These are phyloP conservation scores for Graphilbum fragrans DNA, from an alignment of 2,329 filamentous ascomycete species.

Conservation along the genomic window DNA sequence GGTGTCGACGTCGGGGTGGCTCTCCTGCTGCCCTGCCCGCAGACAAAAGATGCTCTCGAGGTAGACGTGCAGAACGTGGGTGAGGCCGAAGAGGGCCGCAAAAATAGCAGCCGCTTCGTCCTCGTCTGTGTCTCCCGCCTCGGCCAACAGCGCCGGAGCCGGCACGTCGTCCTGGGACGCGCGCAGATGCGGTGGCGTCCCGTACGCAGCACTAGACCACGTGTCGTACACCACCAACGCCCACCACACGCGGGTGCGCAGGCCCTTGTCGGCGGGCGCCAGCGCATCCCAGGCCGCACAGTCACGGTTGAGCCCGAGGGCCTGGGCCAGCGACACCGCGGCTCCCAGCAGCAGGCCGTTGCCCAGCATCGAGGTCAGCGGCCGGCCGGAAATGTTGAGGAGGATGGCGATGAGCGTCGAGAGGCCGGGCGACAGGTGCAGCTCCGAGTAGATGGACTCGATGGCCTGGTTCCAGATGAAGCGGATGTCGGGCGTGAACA, in stretches of 20 bases:
- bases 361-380: slow-evolving; percentile 46
- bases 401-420: slow-evolving; percentile 45
- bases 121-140: too few relatives aligned
- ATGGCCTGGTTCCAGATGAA: slow-evolving; percentile 52
- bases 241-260: slow-evolving; percentile 46
- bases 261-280: slow-evolving; percentile 32
- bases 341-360: slow-evolving; percentile 39
- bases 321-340: slow-evolving; percentile 39
- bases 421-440: slow-evolving; percentile 39
- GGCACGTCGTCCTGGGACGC: slow-evolving; percentile 35
- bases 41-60: slow-evolving; percentile 3
- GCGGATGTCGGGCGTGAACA: slow-evolving; percentile 41
- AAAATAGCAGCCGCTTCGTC: too few relatives aligned
- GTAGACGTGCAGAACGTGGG: slow-evolving; percentile 23
- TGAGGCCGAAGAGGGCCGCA: slow-evolving; percentile 30
- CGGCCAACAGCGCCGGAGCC: too few relatives aligned
- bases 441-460: slow-evolving; percentile 47
- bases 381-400: slow-evolving; percentile 46
- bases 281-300: slow-evolving; percentile 39
- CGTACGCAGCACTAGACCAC: too few relatives aligned
- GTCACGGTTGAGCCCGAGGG: slow-evolving; percentile 41
- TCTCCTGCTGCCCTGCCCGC: background rate
- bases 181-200: slow-evolving; percentile 36
- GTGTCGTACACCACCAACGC: slow-evolving; percentile 39
- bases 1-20: background rate